Base-by-base conservation (phyloP, 495 filamentous ascomycete species). In the Hypoxylon intermedium region DNA sequence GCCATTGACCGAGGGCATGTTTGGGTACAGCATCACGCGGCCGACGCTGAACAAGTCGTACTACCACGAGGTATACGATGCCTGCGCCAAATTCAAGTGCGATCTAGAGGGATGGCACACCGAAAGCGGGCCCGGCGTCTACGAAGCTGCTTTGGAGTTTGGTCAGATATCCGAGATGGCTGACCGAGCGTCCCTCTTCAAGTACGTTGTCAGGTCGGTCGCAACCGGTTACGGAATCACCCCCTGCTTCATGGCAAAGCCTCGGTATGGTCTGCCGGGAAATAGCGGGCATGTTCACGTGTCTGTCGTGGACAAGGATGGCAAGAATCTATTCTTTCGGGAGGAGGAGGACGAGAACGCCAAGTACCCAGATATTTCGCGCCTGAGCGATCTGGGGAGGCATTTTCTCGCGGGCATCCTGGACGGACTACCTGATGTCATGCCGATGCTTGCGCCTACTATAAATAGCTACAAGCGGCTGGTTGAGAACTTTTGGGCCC, bases 241-340 rank as follows among this genome's bases (percentile, higher is more conserved):
- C 0, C 94, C 94, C 0, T 93, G 91, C 70, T 98, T 98, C 77
- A 98, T 98, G 94, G 94, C 94, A n/a, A 98, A 98, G 71, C 94
- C 94, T 3, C 84, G 88, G 38, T 83, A 94, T 65, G 91, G 91
- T 0, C 75, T 98, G 0, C 94, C 94, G 0, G 94, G 94, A 6
- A 97, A 97, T 72, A 91, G 87, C 38, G 94, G 94, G 1, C 94
- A 98, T 73, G 94, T 97, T 83, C 94, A 98, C 69, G 69, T 98
- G 55, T 97, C 92, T 0, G 69, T 95, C 24, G 85, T 91, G 9
- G 87, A 89, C 62, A 77, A 82, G 33, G 69, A 79, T 15, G 84
- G 85, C 37, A 87, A 86, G 63, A 98, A 98, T 63, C 83, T 97
- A 21, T 89, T 98, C 63, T 82, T 82, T 54, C 87, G 93, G 12